Conservation (phyloP, 371 early-diverging fungal genomes). For the Rhizopus sp. region DNA sequence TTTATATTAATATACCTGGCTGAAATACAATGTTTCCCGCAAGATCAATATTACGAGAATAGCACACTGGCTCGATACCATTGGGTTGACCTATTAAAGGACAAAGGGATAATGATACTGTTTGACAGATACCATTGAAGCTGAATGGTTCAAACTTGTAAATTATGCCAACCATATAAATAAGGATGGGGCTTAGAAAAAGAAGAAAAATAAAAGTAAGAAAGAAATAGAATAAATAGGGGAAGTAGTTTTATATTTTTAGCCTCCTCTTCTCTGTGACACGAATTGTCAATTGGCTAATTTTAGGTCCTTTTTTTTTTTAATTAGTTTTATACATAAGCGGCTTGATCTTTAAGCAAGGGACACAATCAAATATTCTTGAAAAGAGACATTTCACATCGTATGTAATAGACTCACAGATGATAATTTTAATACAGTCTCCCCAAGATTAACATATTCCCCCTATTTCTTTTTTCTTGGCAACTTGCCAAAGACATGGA, state of each 20-base stretch:
- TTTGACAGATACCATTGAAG: slow-evolving; percentile 84
- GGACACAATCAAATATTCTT: no score
- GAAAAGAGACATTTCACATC: no score
- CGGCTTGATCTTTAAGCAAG: no score
- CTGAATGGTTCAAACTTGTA: slow-evolving; percentile 76
- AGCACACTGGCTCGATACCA: slow-evolving; percentile 90
- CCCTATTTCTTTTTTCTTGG: no score
- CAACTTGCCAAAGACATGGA: no score
- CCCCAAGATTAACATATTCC: no score
- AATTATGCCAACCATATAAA: slow-evolving; percentile 39
- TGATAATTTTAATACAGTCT: no score
- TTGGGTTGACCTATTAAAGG: slow-evolving; percentile 77
- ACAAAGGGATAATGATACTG: slow-evolving; percentile 84
- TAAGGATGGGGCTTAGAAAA: neutral
- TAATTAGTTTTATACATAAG: no score
- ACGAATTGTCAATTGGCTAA: neutral
- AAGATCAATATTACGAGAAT: slow-evolving; percentile 89
- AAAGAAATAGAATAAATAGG: slow-evolving; percentile 6
- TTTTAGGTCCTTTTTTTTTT: no score
- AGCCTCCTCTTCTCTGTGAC: neutral
- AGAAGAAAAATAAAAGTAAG: slow-evolving; percentile 9
- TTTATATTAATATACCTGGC: slow-evolving; percentile 65
- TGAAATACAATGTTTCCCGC: slow-evolving; percentile 84
- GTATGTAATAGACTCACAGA: no score
- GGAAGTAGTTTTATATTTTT: neutral